phyloP scores from a whole-genome alignment of 176 grass and related monocot genomes.

The Paspalum notatum region DNA sequence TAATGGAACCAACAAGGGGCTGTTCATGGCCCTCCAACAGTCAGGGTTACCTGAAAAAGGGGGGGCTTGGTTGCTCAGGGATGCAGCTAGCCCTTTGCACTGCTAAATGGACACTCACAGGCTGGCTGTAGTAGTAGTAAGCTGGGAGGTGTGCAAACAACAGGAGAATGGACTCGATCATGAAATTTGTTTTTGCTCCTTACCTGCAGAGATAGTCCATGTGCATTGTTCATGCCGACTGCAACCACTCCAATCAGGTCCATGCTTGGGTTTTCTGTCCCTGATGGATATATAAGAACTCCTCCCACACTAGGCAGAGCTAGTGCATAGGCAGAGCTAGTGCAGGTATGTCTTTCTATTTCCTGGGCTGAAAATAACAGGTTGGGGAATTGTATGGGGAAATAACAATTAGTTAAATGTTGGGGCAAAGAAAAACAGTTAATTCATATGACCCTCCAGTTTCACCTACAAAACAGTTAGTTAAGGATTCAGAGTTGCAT shows the following conservation, averaged over 20 bases:
- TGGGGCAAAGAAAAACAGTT: no score
- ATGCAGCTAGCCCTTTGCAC: conserved; percentile 47
- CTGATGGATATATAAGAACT: conserved; percentile 30
- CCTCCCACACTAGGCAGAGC: conserved; percentile 27
- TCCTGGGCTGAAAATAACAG: conserved; percentile 16
- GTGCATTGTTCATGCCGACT: conserved; percentile 37
- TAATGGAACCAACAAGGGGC: conserved; percentile 30
- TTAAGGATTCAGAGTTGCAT: neutral
- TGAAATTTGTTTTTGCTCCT: conserved; percentile 24
- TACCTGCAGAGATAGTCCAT: conserved; percentile 45
- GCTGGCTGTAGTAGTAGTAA: conserved; percentile 7
- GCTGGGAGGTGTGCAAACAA: conserved; percentile 20
- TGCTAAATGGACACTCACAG: conserved; percentile 35
- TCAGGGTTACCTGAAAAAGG: conserved; percentile 48
- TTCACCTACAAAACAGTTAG: no score
- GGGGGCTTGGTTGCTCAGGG: conserved; percentile 20
- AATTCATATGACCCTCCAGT: no score
- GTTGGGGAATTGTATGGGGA: neutral
- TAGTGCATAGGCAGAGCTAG: neutral
- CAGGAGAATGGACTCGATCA: conserved; percentile 25
- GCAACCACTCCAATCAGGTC: conserved; percentile 49
- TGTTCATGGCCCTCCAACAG: conserved; percentile 48
- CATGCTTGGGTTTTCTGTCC: conserved; percentile 33
- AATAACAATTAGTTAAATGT: neutral
- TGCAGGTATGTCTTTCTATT: neutral